Percentiles rank a stretch among this genome's conserved stretches.
phyloP scores from a whole-genome alignment of 73 alveolate genomes.

The Blepharisma japonicum region DNA sequence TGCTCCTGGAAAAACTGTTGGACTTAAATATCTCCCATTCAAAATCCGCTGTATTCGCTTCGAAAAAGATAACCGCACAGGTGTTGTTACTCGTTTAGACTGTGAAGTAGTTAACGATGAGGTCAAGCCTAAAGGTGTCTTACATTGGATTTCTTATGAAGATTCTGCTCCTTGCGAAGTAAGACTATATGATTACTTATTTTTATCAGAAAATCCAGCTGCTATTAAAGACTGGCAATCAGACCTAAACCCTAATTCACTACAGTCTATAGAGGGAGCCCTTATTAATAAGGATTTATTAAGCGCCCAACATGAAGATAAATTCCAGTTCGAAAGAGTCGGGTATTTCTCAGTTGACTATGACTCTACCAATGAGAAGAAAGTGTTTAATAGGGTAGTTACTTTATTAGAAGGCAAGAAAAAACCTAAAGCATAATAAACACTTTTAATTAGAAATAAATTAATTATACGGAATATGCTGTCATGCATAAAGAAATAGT shows the following conservation, averaged over 20 bases:
- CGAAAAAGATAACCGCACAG: slow-evolving; percentile 68
- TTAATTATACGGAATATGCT: no score
- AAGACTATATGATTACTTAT: slow-evolving; percentile 87
- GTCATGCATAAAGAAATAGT: no score
- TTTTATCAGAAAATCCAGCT: slow-evolving; percentile 75
- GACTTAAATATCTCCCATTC: slow-evolving; percentile 85
- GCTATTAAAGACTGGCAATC: slow-evolving; percentile 81
- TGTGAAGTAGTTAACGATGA: slow-evolving; percentile 71
- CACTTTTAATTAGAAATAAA: no score
- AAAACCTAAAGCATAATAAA: slow-evolving; percentile 3
- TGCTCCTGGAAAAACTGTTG: slow-evolving; percentile 90
- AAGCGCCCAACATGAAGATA: slow-evolving; percentile 73
- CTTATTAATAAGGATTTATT: slow-evolving; percentile 72
- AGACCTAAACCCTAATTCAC: slow-evolving; percentile 85
- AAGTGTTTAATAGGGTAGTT: slow-evolving; percentile 78
- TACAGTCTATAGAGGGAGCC: slow-evolving; percentile 68
- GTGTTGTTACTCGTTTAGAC: slow-evolving; percentile 49
- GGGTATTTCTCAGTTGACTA: slow-evolving; percentile 94
- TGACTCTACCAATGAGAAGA: slow-evolving; percentile 74
- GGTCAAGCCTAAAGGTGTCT: slow-evolving; percentile 86
- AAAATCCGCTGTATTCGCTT: slow-evolving; percentile 71
- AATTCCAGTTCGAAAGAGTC: slow-evolving; percentile 95
- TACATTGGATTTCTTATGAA: slow-evolving; percentile 94
- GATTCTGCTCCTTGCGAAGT: slow-evolving; percentile 82
- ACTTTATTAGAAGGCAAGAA: slow-evolving; percentile 70